Evolutionary conservation across 768 basidiomycete genomes (phyloP).

Genomic region (Lactifluus echinatus): DNA sequence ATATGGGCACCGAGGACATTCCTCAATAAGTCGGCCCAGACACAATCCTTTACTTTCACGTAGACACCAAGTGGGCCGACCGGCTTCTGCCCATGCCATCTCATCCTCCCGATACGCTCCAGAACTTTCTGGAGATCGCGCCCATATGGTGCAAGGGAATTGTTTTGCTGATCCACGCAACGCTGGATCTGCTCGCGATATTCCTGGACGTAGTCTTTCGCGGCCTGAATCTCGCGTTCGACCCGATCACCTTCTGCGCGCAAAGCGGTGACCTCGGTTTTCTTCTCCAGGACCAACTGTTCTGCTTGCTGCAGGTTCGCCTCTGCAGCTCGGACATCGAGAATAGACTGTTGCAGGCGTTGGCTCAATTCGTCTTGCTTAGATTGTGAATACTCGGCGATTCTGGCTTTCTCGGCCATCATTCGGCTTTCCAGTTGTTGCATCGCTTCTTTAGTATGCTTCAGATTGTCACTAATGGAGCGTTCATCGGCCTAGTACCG

Average conservation of each 20-base stretch:
- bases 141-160: conserved; percentile 56
- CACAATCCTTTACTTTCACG: conserved; percentile 63
- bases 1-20: conserved; percentile 49
- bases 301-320: conserved; percentile 2
- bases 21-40: conserved; percentile 61
- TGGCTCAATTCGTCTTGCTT: conserved; percentile 51
- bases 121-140: conserved; percentile 50
- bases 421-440: conserved; percentile 10
- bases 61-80: conserved; percentile 74
- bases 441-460: conserved; percentile 9
- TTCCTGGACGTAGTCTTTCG: conserved; percentile 37
- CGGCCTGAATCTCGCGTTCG: conserved; percentile 27
- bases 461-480: conserved; percentile 9
- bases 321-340: conserved; percentile 19
- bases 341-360: conserved; percentile 41
- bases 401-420: conserved; percentile 13
- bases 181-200: conserved; percentile 42
- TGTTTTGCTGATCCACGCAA: conserved; percentile 44
- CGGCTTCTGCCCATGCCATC: conserved; percentile 59
- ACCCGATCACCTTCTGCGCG: conserved; percentile 29
- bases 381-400: conserved; percentile 42
- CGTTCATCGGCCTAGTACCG: conserved; percentile 12
- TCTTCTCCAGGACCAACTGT: background rate
- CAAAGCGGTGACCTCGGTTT: background rate
- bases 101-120: conserved; percentile 38